Percentiles rank a stretch among this genome's conserved stretches.
Conservation (phyloP, 192 early-diverging fungal genomes). For the Backusella sp. region DNA sequence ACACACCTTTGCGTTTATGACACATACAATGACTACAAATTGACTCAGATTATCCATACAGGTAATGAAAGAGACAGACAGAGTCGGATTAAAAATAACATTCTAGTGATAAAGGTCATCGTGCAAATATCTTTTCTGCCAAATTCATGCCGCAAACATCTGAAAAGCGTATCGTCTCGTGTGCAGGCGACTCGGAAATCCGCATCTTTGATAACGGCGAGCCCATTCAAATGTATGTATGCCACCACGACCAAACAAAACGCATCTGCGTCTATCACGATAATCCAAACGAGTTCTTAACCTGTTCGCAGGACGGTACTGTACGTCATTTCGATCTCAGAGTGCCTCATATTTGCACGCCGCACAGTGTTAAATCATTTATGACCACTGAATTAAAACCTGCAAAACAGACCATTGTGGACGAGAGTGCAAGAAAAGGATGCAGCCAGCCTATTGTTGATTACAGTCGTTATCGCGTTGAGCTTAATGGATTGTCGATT, state of each 20-base stretch:
- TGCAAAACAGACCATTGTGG: not conserved
- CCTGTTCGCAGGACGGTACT: slow-evolving; percentile 59
- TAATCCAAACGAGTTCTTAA: slow-evolving; percentile 51
- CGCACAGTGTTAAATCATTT: slow-evolving; percentile 5
- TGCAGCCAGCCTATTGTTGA: slow-evolving; percentile 42
- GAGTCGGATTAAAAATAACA: not conserved
- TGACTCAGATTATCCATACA: slow-evolving; percentile 34
- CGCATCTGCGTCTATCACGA: slow-evolving; percentile 42
- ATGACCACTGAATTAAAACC: slow-evolving; percentile 4
- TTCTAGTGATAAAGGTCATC: slow-evolving; percentile 47
- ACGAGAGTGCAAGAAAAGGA: not conserved
- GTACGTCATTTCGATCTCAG: slow-evolving; percentile 62
- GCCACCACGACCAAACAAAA: slow-evolving; percentile 52
- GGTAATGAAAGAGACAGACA: slow-evolving; percentile 11
- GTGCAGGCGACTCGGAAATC: slow-evolving; percentile 55
- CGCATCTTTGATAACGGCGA: slow-evolving; percentile 33
- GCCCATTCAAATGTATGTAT: slow-evolving; percentile 37
- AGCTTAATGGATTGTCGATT: slow-evolving; percentile 48
- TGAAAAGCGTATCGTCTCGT: slow-evolving; percentile 57
- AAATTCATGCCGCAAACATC: slow-evolving; percentile 62
- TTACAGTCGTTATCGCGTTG: slow-evolving; percentile 42
- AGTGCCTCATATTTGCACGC: slow-evolving; percentile 34
- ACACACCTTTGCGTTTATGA: slow-evolving; percentile 54
- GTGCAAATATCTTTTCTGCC: slow-evolving; percentile 77
- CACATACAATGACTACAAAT: slow-evolving; percentile 41